Evolutionary conservation across 306 rosid species (phyloP).

Genomic region (Luffa acutangula): DNA sequence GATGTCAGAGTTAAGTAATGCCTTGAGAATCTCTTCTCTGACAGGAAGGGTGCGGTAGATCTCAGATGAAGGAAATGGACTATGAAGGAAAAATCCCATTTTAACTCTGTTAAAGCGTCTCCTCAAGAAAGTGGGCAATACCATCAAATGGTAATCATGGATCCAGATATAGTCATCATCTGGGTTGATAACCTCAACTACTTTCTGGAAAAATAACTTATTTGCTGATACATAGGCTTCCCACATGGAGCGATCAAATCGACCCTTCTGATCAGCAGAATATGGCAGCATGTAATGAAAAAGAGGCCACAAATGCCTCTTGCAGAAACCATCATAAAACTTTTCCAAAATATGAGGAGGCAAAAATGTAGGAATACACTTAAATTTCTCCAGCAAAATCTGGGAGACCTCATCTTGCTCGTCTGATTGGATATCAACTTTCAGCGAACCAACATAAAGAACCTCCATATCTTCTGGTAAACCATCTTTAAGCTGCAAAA

Average conservation of each 20-base stretch:
- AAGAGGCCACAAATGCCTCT: conserved; percentile 74
- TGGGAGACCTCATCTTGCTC: conserved; percentile 70
- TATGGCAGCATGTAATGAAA: conserved; percentile 73
- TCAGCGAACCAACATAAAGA: conserved; percentile 62
- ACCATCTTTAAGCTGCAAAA: conserved; percentile 70
- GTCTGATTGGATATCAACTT: conserved; percentile 42
- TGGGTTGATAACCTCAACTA: conserved; percentile 70
- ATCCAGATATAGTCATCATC: conserved; percentile 77
- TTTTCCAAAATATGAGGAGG: conserved; percentile 42
- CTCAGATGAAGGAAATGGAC: conserved; percentile 87
- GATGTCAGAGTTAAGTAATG: conserved; percentile 67
- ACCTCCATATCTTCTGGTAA: conserved; percentile 64
- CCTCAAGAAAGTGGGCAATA: conserved; percentile 59
- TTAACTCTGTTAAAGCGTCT: conserved; percentile 67
- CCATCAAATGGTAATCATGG: conserved; percentile 90
- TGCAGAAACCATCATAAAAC: conserved; percentile 77
- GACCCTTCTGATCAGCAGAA: conserved; percentile 48
- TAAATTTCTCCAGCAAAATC: conserved; percentile 45
- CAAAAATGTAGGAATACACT: conserved; percentile 64
- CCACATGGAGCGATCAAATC: conserved; percentile 62
- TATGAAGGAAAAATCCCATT: conserved; percentile 76
- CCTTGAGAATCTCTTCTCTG: conserved; percentile 74
- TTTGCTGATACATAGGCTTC: conserved; percentile 69
- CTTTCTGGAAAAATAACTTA: conserved; percentile 55
- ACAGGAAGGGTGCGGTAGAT: conserved; percentile 75